phyloP scores from a whole-genome alignment of 345 rosid genomes.

The thale cress (Arabidopsis thaliana) region DNA sequence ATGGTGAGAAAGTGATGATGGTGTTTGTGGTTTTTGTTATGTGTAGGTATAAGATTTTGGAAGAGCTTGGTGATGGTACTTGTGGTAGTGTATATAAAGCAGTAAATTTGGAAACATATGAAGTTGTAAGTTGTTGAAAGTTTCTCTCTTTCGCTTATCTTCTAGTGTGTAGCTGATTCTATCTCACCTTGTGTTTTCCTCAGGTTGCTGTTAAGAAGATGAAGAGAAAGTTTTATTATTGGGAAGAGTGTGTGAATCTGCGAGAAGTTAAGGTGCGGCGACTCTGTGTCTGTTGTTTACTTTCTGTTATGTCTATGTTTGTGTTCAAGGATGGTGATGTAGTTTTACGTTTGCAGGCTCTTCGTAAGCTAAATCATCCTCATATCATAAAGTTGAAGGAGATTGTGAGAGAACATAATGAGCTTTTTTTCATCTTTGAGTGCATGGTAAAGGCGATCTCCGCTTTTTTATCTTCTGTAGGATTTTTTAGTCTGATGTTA shows the following conservation, averaged over 20 bases:
- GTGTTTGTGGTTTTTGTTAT: background rate
- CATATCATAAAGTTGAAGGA: slow-evolving; percentile 89
- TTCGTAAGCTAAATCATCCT: slow-evolving; percentile 83
- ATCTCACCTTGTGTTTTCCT: slow-evolving; percentile 18
- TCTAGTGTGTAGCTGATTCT: background rate
- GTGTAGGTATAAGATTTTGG: slow-evolving; percentile 74
- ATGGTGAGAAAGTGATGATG: background rate
- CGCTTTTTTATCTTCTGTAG: background rate
- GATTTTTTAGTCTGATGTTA: slow-evolving; percentile 9
- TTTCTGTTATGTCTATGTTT: background rate
- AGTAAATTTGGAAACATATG: slow-evolving; percentile 69
- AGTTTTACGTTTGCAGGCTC: slow-evolving; percentile 68
- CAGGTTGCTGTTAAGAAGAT: slow-evolving; percentile 98
- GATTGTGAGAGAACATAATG: slow-evolving; percentile 85
- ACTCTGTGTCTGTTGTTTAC: background rate
- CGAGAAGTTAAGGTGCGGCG: slow-evolving; percentile 83
- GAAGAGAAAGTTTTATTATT: slow-evolving; percentile 88
- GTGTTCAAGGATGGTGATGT: background rate
- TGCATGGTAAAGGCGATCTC: slow-evolving; percentile 70
- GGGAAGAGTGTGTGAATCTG: slow-evolving; percentile 93
- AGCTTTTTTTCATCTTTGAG: slow-evolving; percentile 90
- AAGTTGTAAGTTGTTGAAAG: slow-evolving; percentile 56
- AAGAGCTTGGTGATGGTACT: slow-evolving; percentile 97
- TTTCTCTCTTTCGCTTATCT: background rate
- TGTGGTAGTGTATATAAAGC: slow-evolving; percentile 94